Percentiles rank a stretch among this genome's conserved stretches.
Conservation (phyloP, 2,329 filamentous ascomycete species). For the Pestalotiopsis sp. region DNA sequence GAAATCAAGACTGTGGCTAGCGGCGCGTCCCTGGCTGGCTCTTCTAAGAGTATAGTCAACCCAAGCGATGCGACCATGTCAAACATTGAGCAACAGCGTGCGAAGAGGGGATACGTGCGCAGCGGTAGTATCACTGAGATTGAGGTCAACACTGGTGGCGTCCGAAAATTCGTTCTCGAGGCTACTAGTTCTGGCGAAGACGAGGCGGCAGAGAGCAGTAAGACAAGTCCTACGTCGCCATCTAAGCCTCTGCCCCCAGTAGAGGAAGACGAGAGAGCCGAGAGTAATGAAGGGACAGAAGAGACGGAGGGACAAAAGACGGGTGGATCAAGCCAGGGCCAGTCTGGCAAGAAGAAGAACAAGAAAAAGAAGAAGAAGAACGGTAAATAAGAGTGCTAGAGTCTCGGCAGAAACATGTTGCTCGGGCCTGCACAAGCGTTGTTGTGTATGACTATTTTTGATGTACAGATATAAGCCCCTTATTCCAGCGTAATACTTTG, state of each 20-base stretch:
- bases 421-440: background rate
- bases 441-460: slow-evolving; percentile 1
- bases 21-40: slow-evolving; percentile 14
- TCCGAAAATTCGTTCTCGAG: slow-evolving; percentile 75
- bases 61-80: slow-evolving; percentile 23
- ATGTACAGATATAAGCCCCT: background rate
- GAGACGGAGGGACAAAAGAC: background rate
- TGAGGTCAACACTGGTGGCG: slow-evolving; percentile 70
- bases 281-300: background rate
- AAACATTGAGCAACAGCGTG: slow-evolving; percentile 18
- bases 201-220: slow-evolving; percentile 22
- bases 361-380: slow-evolving; percentile 41
- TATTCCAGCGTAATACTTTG: background rate
- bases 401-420: background rate
- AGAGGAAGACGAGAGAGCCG: background rate
- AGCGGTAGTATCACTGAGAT: slow-evolving; percentile 80
- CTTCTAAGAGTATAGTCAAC: slow-evolving; percentile 18
- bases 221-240: slow-evolving; percentile 3
- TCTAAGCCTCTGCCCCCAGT: background rate
- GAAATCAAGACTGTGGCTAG: slow-evolving; percentile 2
- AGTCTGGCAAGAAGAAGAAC: slow-evolving; percentile 35
- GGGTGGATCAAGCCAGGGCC: background rate
- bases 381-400: slow-evolving; percentile 25
- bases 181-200: slow-evolving; percentile 57
- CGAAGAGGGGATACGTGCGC: slow-evolving; percentile 51